Evolutionary conservation across 2,329 filamentous ascomycete species (phyloP).

Genomic region (Hypoxylon sp.): DNA sequence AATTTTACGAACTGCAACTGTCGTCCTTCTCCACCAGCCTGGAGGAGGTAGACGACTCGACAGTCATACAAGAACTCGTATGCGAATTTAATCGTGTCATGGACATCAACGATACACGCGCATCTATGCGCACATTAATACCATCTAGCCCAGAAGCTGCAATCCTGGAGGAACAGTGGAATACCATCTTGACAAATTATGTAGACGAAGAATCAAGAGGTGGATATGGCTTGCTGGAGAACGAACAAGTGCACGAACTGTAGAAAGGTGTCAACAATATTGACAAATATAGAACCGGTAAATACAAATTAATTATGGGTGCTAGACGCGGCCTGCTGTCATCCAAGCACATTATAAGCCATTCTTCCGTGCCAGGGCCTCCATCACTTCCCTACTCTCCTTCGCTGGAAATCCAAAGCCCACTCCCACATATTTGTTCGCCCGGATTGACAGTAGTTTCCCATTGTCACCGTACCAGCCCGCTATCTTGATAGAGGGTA

Average conservation of each 20-base stretch:
- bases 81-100: not conserved
- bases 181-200: not conserved
- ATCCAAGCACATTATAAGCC: conserved; percentile 39
- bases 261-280: conserved; percentile 30
- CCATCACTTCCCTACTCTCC: conserved; percentile 2
- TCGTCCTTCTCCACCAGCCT: not conserved
- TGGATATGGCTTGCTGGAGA: not conserved
- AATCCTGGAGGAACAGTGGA: not conserved
- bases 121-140: not conserved
- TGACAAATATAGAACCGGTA: conserved; percentile 21
- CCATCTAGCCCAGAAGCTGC: conserved; percentile 4
- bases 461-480: not conserved
- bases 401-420: not conserved
- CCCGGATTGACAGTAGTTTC: conserved; percentile 1
- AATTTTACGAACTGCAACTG: not conserved
- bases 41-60: not conserved
- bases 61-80: conserved; percentile 5
- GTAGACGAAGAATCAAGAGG: not conserved
- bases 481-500: not conserved
- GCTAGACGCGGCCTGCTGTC: conserved; percentile 43
- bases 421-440: conserved; percentile 1
- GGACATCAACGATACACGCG: conserved; percentile 3
- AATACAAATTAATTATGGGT: conserved; percentile 43
- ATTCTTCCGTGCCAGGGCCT: conserved; percentile 4
- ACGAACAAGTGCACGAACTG: conserved; percentile 4